Evolutionary conservation across 2,329 filamentous ascomycete species (phyloP).

Genomic region (Colletotrichum brevisporum): DNA sequence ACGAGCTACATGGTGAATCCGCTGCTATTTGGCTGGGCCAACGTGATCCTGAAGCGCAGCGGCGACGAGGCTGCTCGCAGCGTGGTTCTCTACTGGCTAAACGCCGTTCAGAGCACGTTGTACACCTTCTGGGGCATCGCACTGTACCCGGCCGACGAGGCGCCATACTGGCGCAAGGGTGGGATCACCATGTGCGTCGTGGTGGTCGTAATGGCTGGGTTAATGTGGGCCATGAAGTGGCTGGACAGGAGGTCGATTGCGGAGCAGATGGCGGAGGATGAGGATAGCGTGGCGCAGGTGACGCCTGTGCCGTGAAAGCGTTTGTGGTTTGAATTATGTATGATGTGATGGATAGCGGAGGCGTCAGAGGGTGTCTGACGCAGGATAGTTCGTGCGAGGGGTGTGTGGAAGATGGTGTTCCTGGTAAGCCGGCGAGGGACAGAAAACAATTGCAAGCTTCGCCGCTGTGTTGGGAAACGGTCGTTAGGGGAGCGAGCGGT

Average conservation of each 20-base stretch:
- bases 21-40: constrained; percentile 50
- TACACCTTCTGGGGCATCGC: constrained; percentile 62
- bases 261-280: constrained; percentile 17
- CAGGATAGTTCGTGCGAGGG: not conserved
- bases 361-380: not conserved
- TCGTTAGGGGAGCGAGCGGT: too few relatives aligned
- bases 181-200: constrained; percentile 44
- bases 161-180: constrained; percentile 56
- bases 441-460: too few relatives aligned
- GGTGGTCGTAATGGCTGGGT: constrained; percentile 7
- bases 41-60: constrained; percentile 16
- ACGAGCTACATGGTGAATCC: constrained; percentile 58
- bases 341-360: too few relatives aligned
- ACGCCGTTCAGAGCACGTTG: constrained; percentile 53
- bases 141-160: constrained; percentile 57
- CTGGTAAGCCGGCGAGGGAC: too few relatives aligned
- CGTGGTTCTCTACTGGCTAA: constrained; percentile 58
- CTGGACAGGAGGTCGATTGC: constrained; percentile 19
- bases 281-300: constrained; percentile 1
- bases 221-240: constrained; percentile 27
- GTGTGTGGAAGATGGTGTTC: too few relatives aligned
- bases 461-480: too few relatives aligned
- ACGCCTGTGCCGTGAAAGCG: not conserved
- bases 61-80: constrained; percentile 56
- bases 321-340: not conserved